Base-by-base conservation (phyloP, 2,329 filamentous ascomycete genomes). In the Xylaria sp. region DNA sequence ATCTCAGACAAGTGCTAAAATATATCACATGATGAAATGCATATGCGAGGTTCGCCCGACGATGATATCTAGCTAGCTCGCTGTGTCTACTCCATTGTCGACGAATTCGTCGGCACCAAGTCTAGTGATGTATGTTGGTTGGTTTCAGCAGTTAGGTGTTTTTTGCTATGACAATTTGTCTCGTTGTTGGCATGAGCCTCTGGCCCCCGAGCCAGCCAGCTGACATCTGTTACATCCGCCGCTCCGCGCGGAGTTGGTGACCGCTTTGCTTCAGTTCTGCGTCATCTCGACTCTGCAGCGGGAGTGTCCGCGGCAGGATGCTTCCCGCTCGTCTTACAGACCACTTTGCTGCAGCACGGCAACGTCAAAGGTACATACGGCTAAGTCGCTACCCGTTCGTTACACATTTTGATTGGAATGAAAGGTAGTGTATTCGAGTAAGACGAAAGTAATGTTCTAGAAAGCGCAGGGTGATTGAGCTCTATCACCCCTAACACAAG, bases 241-340 rank as follows among this genome's bases (percentile, higher is more conserved):
- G 48, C 13, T n/a, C n/a, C 41, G 18, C 28, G 41, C 46, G 36
- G 39, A 66, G 41, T 56, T 20, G 52, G 34, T 30, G 9, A 43
- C 43, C 36, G 20, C 15, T 48, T 28, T 39, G 32, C 39, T 46
- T 48, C 15, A 41, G 12, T 46, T 60, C 46, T 61, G 32, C 60
- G 36, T 55, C 30, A 30, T 65, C 41, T 69, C 64, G 65, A 64
- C 34, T 48, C 43, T 43, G 64, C 69, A 71, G 70, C 72, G 71
- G 74, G 72, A 71, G 63, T 66, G 71, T 66, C 72, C 68, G 71
- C 68, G 50, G 63, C 58, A 65, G 48, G 66, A 69, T 72, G 59
- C 70, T 72, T 76, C 72, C 74, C 65, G 70, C 69, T 67, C n/a
- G 72, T 75, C 66, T 65, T 68, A 72, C 72, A 66, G 71, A 61